A percentile compares a stretch with the other conserved stretches of the same genome.
Evolutionary conservation across 148 eudicot species (phyloP).

Genomic region (Salicornia ramosissima): DNA sequence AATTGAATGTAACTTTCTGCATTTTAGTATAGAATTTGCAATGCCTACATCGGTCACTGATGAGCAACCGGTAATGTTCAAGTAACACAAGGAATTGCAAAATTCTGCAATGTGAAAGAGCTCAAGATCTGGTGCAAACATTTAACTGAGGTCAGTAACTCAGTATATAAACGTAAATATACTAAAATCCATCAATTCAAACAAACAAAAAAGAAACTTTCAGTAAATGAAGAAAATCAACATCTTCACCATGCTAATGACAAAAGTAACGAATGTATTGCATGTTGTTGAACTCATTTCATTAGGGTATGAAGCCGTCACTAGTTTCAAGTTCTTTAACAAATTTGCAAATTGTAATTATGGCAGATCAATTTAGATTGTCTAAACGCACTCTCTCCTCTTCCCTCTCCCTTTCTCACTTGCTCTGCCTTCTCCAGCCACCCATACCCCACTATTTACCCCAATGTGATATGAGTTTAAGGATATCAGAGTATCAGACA

Average conservation of each 20-base stretch:
- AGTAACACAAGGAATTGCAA: conserved; percentile 50
- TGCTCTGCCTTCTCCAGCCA: background rate
- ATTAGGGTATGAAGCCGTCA: background rate
- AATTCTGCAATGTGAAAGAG: conserved; percentile 47
- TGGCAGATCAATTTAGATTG: background rate
- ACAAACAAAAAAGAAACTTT: background rate
- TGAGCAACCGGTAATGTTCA: conserved; percentile 69
- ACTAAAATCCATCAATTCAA: background rate
- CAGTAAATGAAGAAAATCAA: background rate
- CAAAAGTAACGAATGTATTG: background rate
- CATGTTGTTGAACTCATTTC: background rate
- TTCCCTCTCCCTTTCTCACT: background rate
- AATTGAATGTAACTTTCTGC: conserved; percentile 57
- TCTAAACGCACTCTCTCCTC: background rate
- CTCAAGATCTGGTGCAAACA: conserved; percentile 57
- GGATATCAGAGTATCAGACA: background rate
- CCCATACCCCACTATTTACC: background rate
- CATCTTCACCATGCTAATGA: background rate
- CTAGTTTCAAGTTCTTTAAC: background rate
- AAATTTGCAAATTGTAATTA: background rate
- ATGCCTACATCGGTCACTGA: conserved; percentile 74
- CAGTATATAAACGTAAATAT: background rate
- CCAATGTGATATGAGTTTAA: background rate
- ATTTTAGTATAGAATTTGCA: conserved; percentile 45
- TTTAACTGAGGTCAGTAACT: background rate